Evolutionary conservation across 2,329 filamentous ascomycete genomes (phyloP), one percentile per base, ranked within the genome.

Genomic region (Trichophyton rubrum): DNA sequence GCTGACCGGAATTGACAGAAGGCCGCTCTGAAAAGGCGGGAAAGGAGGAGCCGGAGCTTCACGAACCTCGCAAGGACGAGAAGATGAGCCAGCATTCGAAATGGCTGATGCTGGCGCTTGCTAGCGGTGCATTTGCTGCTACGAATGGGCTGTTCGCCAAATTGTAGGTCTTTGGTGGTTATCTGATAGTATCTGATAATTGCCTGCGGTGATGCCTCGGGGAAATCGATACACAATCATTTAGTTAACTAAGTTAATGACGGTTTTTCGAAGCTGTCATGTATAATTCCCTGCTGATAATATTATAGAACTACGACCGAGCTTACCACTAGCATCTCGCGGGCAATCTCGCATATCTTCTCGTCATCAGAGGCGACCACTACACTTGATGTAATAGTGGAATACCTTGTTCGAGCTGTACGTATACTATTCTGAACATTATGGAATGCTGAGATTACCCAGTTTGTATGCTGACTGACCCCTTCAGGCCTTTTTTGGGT

Each of bases 81-180:
- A 53, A 9, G 13, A 53, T 30, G 49, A 53, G 49, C 49, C 49
- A 53, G 49, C 62, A 63, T 22, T 66, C 68, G 56, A 71, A 70
- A 63, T 79, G 77, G 77, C 75, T 85, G 53, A 67, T 82, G 63
- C 77, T 84, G 61, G 83, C 83, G 55, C 72, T 85, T 40, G 77
- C 80, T n/a, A 83, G 80, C 65, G 83, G 83, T 60, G 77, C 78
- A 45, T 86, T 83, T 68, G 83, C 83, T 17, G 82, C 83, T 9
- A 75, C 84, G 66, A 86, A 86, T 65, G 83, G 83, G 58, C 79
- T 85, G n/a, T 86, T 86, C 69, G 83, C 83, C 9, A 86, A 86
- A 71, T 75, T 86, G 80, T 83, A 74, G 45, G 72, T 68, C 27
- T 38, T 3, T 40, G 27, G 38, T 59, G 27, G 13, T 15, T 56